phyloP scores from a whole-genome alignment of 805 yeast species.

The Kurtzmaniella fragi region DNA sequence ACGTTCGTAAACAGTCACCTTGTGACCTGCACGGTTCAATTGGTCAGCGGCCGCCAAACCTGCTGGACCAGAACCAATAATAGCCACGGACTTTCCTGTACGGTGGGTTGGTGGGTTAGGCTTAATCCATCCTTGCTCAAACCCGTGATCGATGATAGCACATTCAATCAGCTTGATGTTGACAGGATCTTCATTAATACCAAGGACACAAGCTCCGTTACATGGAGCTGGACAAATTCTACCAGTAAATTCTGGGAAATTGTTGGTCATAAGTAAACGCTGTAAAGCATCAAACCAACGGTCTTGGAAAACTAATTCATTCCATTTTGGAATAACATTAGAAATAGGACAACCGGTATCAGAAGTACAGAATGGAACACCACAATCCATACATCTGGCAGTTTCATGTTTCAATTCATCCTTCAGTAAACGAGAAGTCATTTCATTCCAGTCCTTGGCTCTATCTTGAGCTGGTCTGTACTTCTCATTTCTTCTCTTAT shows the following conservation, averaged over 20 bases:
- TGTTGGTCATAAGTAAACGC: constrained; percentile 89
- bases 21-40: constrained; percentile 92
- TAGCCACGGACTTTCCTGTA: constrained; percentile 80
- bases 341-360: constrained; percentile 98
- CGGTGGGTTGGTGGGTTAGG: constrained; percentile 75
- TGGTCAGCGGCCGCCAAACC: constrained; percentile 98
- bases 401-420: constrained; percentile 88
- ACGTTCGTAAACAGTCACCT: constrained; percentile 88
- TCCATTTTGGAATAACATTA: constrained; percentile 96
- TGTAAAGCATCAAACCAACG: constrained; percentile 93
- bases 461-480: constrained; percentile 76
- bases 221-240: constrained; percentile 99
- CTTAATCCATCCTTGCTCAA: constrained; percentile 93
- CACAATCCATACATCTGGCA: constrained; percentile 99
- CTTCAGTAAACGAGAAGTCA: constrained; percentile 73
- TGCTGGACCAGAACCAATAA: constrained; percentile 96
- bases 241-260: constrained; percentile 98
- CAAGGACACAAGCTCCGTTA: constrained; percentile 91
- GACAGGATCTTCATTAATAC: constrained; percentile 91
- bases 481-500: constrained; percentile 81
- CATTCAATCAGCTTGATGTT: constrained; percentile 95
- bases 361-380: constrained; percentile 97
- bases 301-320: constrained; percentile 90
- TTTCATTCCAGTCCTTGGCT: constrained; percentile 88
- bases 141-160: constrained; percentile 94